Conservation (phyloP, 257 asterid species). For the Solanum pinnatisectum region DNA sequence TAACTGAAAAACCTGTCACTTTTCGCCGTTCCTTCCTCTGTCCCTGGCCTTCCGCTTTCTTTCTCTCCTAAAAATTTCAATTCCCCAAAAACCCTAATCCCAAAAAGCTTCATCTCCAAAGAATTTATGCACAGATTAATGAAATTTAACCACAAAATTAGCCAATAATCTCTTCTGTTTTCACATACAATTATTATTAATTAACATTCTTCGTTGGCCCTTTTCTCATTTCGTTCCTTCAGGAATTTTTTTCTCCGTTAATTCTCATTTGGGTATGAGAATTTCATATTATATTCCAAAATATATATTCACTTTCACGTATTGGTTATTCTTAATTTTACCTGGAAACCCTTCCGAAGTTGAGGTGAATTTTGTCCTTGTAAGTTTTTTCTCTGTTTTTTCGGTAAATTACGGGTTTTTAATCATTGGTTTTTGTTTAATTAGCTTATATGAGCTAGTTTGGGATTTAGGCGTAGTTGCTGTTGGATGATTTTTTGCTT, state of each 20-base stretch:
- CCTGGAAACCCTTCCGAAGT: background rate
- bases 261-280: background rate
- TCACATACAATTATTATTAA: background rate
- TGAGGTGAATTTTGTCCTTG: background rate
- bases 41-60: background rate
- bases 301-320: background rate
- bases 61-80: background rate
- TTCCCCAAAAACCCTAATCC: background rate
- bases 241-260: background rate
- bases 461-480: background rate
- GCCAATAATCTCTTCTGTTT: background rate
- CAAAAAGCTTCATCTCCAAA: background rate
- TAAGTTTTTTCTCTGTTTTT: background rate
- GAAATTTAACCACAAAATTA: background rate
- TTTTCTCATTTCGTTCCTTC: background rate
- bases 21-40: background rate
- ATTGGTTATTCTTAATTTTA: background rate
- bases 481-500: background rate
- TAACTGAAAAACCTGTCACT: conserved; percentile 32
- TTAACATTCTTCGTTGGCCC: background rate
- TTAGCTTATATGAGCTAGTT: background rate
- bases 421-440: background rate
- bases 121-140: background rate
- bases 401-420: background rate
- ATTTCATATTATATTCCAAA: background rate